These are phyloP conservation scores for Globisporangium middletonii DNA, from an alignment of 352 stramenopile genomes.

Conservation along the genomic window DNA sequence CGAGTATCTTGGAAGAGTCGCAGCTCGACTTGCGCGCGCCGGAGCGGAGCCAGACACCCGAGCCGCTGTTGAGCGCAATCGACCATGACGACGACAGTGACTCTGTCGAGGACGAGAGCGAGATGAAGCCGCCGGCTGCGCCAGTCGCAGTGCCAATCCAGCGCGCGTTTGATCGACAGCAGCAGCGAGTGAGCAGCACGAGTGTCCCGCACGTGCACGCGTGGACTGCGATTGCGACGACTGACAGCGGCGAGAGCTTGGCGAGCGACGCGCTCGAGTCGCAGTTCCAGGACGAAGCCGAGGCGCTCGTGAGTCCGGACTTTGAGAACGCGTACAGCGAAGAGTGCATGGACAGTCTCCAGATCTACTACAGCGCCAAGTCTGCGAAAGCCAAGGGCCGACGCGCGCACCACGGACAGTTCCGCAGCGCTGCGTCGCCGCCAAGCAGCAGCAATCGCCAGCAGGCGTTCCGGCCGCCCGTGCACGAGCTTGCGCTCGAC, in stretches of 20 bases:
- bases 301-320: slow-evolving; percentile 75
- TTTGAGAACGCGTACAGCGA: slow-evolving; percentile 78
- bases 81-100: slow-evolving; percentile 10
- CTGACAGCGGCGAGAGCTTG: slow-evolving; percentile 4
- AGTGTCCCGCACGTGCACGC: background rate
- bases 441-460: background rate
- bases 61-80: slow-evolving; percentile 28
- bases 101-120: slow-evolving; percentile 13
- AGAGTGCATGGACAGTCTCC: slow-evolving; percentile 71
- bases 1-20: slow-evolving; percentile 37
- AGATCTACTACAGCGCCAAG: slow-evolving; percentile 55
- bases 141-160: background rate
- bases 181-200: background rate
- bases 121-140: background rate
- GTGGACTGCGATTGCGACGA: background rate
- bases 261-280: slow-evolving; percentile 13
- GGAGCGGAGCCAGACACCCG: slow-evolving; percentile 51
- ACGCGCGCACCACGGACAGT: slow-evolving; percentile 6
- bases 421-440: slow-evolving; percentile 1
- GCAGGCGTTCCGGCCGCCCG: background rate
- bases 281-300: slow-evolving; percentile 44
- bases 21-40: slow-evolving; percentile 44
- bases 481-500: too few relatives aligned
- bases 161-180: background rate
- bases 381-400: slow-evolving; percentile 19